Evolutionary conservation across 257 asterid species (phyloP).

Genomic region (Salvia miltiorrhiza): DNA sequence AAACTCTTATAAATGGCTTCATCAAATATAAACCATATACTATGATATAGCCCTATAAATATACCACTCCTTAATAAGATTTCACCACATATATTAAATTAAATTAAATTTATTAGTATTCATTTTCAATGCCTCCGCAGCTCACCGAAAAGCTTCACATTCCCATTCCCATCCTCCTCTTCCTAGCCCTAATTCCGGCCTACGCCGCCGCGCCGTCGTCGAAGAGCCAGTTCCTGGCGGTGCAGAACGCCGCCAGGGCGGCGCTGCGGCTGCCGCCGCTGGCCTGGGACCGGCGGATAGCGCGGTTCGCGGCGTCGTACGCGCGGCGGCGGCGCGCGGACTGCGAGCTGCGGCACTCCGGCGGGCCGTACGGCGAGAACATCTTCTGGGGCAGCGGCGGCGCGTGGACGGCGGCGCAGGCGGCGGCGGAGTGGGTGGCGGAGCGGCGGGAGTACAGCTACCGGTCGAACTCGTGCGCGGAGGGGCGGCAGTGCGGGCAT

Average conservation of each 20-base stretch:
- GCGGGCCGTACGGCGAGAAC: constrained; percentile 47
- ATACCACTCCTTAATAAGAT: not conserved
- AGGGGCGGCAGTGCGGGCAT: constrained; percentile 37
- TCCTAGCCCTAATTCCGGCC: not conserved
- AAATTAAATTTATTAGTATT: too few relatives aligned
- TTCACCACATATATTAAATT: not conserved
- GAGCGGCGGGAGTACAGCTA: constrained; percentile 37
- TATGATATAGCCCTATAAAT: not conserved
- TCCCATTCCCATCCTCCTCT: not conserved
- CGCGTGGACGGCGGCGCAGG: constrained; percentile 40
- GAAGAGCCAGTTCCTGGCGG: constrained; percentile 23
- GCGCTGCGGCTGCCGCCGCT: constrained; percentile 30
- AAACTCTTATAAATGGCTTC: not conserved
- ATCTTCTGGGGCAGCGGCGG: constrained; percentile 50
- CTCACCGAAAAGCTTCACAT: too few relatives aligned
- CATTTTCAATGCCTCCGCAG: not conserved
- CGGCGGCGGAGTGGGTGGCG: constrained; percentile 39
- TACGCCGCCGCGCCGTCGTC: not conserved
- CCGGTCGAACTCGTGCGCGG: constrained; percentile 29
- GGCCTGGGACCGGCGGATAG: constrained; percentile 32
- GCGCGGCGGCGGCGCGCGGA: constrained; percentile 28
- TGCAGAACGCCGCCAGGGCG: constrained; percentile 38
- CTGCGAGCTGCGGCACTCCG: constrained; percentile 40
- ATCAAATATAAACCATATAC: not conserved
- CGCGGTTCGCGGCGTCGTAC: constrained; percentile 26